phyloP scores from a whole-genome alignment of 495 filamentous ascomycete species.

The Xylaria grammica region DNA sequence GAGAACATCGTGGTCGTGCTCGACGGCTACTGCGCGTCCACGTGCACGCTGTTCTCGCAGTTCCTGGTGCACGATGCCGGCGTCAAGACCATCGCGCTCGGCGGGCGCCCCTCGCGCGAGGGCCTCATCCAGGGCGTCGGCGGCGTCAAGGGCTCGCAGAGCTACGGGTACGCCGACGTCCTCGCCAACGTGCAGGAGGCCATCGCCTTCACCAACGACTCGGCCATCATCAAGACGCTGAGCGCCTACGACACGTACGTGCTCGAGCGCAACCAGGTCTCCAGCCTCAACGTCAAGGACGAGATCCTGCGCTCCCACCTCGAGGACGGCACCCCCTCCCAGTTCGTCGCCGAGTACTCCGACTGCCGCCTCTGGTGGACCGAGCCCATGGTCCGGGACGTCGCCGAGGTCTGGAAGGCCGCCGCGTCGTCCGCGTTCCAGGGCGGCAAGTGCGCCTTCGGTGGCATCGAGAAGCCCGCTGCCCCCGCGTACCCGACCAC shows the following conservation, averaged over 20 bases:
- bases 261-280: slow-evolving; percentile 32
- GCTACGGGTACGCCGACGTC: slow-evolving; percentile 29
- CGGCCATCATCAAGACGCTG: slow-evolving; percentile 52
- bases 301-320: slow-evolving; percentile 43
- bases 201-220: slow-evolving; percentile 35
- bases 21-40: slow-evolving; percentile 69
- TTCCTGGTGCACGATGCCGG: slow-evolving; percentile 60
- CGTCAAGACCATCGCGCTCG: slow-evolving; percentile 65
- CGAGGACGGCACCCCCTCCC: slow-evolving; percentile 47
- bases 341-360: slow-evolving; percentile 59
- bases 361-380: slow-evolving; percentile 63
- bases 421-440: slow-evolving; percentile 46
- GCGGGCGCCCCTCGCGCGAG: slow-evolving; percentile 59
- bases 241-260: slow-evolving; percentile 53
- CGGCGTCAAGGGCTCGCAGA: slow-evolving; percentile 59
- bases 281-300: slow-evolving; percentile 48
- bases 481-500: slow-evolving; percentile 22
- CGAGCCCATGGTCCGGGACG: slow-evolving; percentile 52
- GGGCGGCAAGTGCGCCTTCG: slow-evolving; percentile 40
- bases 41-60: slow-evolving; percentile 65
- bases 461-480: slow-evolving; percentile 21
- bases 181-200: slow-evolving; percentile 44
- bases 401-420: slow-evolving; percentile 54
- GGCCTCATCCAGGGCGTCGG: slow-evolving; percentile 69
- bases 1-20: slow-evolving; percentile 54